Base-by-base conservation (phyloP, 2,329 filamentous ascomycete species). In the Anisogramma anomala region DNA sequence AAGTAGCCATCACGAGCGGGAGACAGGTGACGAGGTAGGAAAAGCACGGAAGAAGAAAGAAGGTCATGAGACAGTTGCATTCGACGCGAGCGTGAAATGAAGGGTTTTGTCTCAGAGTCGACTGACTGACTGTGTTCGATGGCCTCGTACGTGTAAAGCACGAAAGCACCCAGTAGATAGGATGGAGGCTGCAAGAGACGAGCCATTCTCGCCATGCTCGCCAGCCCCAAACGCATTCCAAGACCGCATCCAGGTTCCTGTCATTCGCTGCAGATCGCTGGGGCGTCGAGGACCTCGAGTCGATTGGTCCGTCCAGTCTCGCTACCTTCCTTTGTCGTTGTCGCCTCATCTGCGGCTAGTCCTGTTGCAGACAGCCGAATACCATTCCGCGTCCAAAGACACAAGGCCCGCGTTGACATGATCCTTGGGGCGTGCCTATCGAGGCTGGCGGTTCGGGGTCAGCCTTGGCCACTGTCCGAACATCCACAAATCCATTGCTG, bases 11-110 rank as follows among this genome's bases (percentile, higher is more conserved):
- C 28, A 39, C 25, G 7, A 28, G 17, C 30, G 13, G 25, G 14
- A n/a, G 18, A n/a, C 22, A 32, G 7, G n/a, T n/a, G n/a, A n/a
- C n/a, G n/a, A n/a, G n/a, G n/a, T n/a, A n/a, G n/a, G n/a, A n/a
- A n/a, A n/a, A n/a, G n/a, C n/a, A n/a, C n/a, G n/a, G 18, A n/a
- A 36, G 19, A 31, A 35, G 34, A 46, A 37, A 42, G 33, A 25
- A 23, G 46, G 42, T 42, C 43, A 42, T 45, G 31, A 46, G 42
- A 45, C 46, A 46, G 7, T 31, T 30, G 28, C 32, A 39, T 41
- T 42, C 31, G 38, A 38, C 45, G 27, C 39, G 33, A 41, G 36
- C 35, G 14, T 22, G 37, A 40, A 46, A 34, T 35, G 31, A 46
- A 43, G 36, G 36, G 18, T 19, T 20, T 19, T 46, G 44, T 46